Percentiles rank a stretch among this genome's conserved stretches.
Conservation (phyloP, 2,329 filamentous ascomycete species). For the Alternaria viburni region DNA sequence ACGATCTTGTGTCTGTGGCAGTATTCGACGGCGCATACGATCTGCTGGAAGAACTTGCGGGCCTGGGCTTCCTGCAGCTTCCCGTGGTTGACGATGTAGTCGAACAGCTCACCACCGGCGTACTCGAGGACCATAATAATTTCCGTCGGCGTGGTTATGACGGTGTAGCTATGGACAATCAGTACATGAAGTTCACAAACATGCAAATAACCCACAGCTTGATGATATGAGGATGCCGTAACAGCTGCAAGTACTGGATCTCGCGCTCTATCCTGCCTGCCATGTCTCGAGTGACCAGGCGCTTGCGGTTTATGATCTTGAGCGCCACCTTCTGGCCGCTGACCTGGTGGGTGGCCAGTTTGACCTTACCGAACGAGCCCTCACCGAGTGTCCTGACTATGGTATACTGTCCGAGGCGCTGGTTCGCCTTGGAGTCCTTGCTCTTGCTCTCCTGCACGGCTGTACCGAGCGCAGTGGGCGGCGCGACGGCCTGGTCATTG, state of each 20-base stretch:
- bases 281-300: slow-evolving; percentile 97
- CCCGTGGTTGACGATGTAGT: slow-evolving; percentile 95
- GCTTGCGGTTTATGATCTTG: slow-evolving; percentile 96
- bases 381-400: slow-evolving; percentile 91
- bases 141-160: slow-evolving; percentile 91
- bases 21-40: slow-evolving; percentile 98
- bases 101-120: slow-evolving; percentile 93
- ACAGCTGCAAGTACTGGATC: slow-evolving; percentile 95
- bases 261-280: slow-evolving; percentile 95
- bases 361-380: slow-evolving; percentile 98
- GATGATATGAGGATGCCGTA: slow-evolving; percentile 98
- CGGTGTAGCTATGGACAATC: slow-evolving; percentile 72
- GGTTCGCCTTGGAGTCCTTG: slow-evolving; percentile 68
- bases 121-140: slow-evolving; percentile 99
- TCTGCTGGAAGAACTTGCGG: slow-evolving; percentile 98
- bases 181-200: background rate
- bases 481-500: slow-evolving; percentile 43
- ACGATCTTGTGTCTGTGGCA: slow-evolving; percentile 99
- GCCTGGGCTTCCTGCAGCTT: slow-evolving; percentile 90
- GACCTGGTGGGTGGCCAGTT: slow-evolving; percentile 89
- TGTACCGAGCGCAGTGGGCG: slow-evolving; percentile 31
- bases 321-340: slow-evolving; percentile 95
- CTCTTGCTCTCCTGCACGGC: slow-evolving; percentile 49
- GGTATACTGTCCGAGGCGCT: slow-evolving; percentile 90
- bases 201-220: slow-evolving; percentile 72